Base-by-base conservation (phyloP, 495 filamentous ascomycete genomes). In the Talaromyces proteolyticus region DNA sequence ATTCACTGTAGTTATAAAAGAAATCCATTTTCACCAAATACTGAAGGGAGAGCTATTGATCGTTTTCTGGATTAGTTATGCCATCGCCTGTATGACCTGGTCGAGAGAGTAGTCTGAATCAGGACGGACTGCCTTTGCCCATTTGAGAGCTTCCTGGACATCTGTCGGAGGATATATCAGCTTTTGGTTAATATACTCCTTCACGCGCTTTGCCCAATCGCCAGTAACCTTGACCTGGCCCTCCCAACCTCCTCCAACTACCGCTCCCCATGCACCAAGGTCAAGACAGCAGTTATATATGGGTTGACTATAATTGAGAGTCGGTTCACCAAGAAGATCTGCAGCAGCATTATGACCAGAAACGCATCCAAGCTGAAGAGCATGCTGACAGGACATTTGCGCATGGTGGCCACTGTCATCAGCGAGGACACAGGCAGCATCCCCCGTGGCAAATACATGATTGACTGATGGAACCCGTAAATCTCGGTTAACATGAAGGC, bases 381-480 rank as follows among this genome's bases (percentile, higher is more conserved):
- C 65, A 40, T 68, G 65, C 48, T 68, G 65, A 38, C 65, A 68
- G 29, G 63, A 61, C 65, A 58, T 61, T n/a, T n/a, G n/a, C n/a
- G n/a, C n/a, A n/a, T n/a, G n/a, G n/a, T n/a, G n/a, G n/a, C n/a
- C n/a, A n/a, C n/a, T n/a, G n/a, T n/a, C n/a, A n/a, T n/a, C n/a
- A n/a, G n/a, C n/a, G n/a, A n/a, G n/a, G n/a, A n/a, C n/a, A n/a
- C n/a, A n/a, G n/a, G n/a, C n/a, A n/a, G n/a, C n/a, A n/a, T n/a
- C n/a, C n/a, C n/a, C n/a, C n/a, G n/a, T n/a, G n/a, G n/a, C n/a
- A n/a, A n/a, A n/a, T n/a, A n/a, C n/a, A n/a, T n/a, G n/a, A n/a
- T n/a, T n/a, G n/a, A n/a, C n/a, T n/a, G n/a, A n/a, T n/a, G n/a
- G n/a, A n/a, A n/a, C n/a, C n/a, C n/a, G n/a, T n/a, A n/a, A n/a